phyloP scores from a whole-genome alignment of 176 grass and related monocot species.

The Phyllostachys edulis region DNA sequence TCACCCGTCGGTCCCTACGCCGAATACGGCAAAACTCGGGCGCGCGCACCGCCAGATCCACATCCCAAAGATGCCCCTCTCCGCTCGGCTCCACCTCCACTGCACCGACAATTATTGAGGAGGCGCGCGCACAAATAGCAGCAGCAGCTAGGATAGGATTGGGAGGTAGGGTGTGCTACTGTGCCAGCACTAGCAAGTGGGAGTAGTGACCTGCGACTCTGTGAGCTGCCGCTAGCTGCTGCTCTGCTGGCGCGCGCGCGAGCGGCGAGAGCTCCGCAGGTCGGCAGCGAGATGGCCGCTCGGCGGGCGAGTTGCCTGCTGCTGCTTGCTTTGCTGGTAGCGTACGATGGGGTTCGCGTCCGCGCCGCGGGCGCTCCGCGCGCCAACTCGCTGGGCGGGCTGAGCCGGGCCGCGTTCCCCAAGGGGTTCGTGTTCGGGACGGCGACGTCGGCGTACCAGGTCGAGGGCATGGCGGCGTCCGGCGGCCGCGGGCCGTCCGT shows the following conservation, averaged over 20 bases:
- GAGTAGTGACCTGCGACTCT: neutral
- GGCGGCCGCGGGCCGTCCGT: constrained; percentile 55
- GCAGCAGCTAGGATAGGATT: neutral
- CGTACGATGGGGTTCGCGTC: neutral
- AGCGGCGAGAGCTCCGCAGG: neutral
- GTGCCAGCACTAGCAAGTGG: neutral
- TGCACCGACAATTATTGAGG: constrained; percentile 12
- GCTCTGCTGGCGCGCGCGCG: neutral
- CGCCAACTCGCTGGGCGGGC: constrained; percentile 23
- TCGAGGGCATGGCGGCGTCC: constrained; percentile 49
- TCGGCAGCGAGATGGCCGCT: neutral
- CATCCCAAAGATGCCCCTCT: neutral
- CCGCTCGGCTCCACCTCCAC: neutral
- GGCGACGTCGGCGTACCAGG: constrained; percentile 66
- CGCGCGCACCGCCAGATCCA: neutral
- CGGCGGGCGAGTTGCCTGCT: neutral
- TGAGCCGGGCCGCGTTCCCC: constrained; percentile 47
- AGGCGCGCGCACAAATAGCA: neutral
- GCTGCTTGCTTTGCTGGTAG: neutral
- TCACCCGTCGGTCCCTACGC: neutral
- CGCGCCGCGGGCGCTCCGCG: constrained; percentile 14
- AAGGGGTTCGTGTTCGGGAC: constrained; percentile 72
- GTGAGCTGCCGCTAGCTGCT: neutral
- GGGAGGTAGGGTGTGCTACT: neutral
- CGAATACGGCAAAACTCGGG: neutral